Evolutionary conservation across 192 early-diverging fungal species (phyloP).

Genomic region (Obelidium mucronatum): DNA sequence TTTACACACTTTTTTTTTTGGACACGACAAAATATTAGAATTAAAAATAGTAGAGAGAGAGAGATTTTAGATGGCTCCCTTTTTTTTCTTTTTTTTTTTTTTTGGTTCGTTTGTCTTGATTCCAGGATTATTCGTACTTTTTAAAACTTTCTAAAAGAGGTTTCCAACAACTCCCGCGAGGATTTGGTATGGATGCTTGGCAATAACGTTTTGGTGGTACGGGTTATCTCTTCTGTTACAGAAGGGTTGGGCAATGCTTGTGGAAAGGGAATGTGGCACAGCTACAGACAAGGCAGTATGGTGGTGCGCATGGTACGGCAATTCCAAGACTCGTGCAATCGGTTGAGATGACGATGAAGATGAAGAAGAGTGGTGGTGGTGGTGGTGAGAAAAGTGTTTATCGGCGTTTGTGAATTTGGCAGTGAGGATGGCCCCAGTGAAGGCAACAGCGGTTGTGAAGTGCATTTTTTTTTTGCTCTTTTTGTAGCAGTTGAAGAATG

Average conservation of each 20-base stretch:
- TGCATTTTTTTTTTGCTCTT: neutral
- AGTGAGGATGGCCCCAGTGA: slow-evolving; percentile 1
- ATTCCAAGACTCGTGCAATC: neutral
- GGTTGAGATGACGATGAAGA: neutral
- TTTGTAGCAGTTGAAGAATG: too few relatives aligned
- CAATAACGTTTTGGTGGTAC: neutral
- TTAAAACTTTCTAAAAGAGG: neutral
- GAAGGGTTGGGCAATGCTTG: neutral
- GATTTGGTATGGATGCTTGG: neutral
- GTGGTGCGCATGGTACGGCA: neutral
- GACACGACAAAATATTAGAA: too few relatives aligned
- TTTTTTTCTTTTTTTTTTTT: neutral
- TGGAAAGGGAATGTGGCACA: neutral
- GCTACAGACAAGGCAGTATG: neutral
- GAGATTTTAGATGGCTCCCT: neutral
- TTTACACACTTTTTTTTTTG: neutral
- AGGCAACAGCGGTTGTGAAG: neutral
- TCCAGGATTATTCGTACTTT: too few relatives aligned
- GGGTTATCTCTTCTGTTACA: neutral
- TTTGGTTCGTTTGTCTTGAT: too few relatives aligned
- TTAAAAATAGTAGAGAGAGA: neutral
- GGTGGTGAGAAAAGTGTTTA: neutral
- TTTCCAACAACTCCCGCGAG: slow-evolving; percentile 10
- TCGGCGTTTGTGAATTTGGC: neutral
- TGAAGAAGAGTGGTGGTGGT: too few relatives aligned